These are phyloP conservation scores for Triticum aestivum DNA, from an alignment of 176 grass and related monocot species.

Conservation along the genomic window IWGSC_CS_RefSeq_v2.1 NC_057809.1:102309685-102310184, in stretches of 20 bases:
- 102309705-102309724: constrained; percentile 27
- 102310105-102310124: constrained; percentile 6
- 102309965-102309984: background rate
- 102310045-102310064: no score
- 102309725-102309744: background rate
- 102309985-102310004: background rate
- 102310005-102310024: background rate
- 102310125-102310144: constrained; percentile 53
- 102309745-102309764: background rate
- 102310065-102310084: background rate
- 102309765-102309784: background rate
- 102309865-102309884: no score
- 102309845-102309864: background rate
- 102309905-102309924: background rate
- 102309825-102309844: background rate
- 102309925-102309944: background rate
- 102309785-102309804: background rate
- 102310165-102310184: constrained; percentile 35
- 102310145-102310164: constrained; percentile 81
- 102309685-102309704: constrained; percentile 43
- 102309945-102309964: background rate
- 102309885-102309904: background rate
- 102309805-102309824: background rate
- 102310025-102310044: background rate
- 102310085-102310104: background rate